These are phyloP conservation scores for Fusarium euwallaceae DNA, from an alignment of 2,329 filamentous ascomycete genomes.

Conservation along the genomic window DNA sequence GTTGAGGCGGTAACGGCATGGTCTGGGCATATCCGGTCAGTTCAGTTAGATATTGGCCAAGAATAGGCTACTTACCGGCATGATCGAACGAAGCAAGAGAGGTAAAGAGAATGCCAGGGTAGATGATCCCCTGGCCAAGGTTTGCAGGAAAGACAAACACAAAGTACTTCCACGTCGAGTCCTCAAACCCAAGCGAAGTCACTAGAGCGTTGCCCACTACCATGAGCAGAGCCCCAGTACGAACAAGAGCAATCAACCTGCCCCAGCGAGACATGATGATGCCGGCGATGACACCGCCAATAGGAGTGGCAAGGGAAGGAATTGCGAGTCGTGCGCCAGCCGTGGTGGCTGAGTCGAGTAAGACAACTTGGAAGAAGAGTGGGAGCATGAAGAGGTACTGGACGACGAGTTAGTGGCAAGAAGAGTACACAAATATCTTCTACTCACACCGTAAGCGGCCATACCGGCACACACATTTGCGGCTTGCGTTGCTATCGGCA, in stretches of 20 bases:
- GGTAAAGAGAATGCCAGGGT: slow-evolving; percentile 71
- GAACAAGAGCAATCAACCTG: slow-evolving; percentile 64
- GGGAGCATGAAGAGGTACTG: slow-evolving; percentile 78
- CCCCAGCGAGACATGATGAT: slow-evolving; percentile 70
- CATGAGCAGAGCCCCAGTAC: slow-evolving; percentile 65
- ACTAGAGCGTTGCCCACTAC: slow-evolving; percentile 67
- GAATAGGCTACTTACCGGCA: slow-evolving; percentile 57
- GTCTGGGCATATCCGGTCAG: slow-evolving; percentile 55
- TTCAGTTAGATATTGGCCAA: neutral
- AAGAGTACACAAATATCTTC: neutral
- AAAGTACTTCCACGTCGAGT: slow-evolving; percentile 67
- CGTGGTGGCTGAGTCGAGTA: slow-evolving; percentile 72
- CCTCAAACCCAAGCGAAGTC: slow-evolving; percentile 62
- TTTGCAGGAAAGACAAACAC: slow-evolving; percentile 70
- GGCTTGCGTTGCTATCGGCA: slow-evolving; percentile 67
- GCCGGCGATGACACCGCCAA: slow-evolving; percentile 68
- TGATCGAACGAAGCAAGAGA: slow-evolving; percentile 74
- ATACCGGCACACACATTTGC: slow-evolving; percentile 72
- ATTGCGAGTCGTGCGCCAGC: slow-evolving; percentile 75
- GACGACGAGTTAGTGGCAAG: slow-evolving; percentile 26
- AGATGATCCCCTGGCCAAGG: slow-evolving; percentile 71
- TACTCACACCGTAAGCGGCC: slow-evolving; percentile 71
- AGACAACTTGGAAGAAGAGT: slow-evolving; percentile 77
- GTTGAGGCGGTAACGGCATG: slow-evolving; percentile 74
- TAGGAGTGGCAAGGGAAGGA: slow-evolving; percentile 70